Conservation (phyloP, 73 alveolate genomes). For the Strombidium stylifer region DNA sequence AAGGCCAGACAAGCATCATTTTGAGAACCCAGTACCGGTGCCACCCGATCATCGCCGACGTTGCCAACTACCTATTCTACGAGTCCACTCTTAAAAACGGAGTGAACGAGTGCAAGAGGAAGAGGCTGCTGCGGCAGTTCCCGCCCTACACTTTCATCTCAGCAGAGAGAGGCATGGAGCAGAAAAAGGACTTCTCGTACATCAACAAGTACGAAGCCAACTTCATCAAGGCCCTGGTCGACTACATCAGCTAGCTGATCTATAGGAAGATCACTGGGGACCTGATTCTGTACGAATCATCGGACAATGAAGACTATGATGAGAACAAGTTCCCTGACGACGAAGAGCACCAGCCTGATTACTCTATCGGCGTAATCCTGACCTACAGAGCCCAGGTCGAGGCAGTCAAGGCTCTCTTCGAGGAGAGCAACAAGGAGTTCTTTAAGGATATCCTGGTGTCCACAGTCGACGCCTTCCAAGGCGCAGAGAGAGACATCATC, state of each 20-base stretch:
- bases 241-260: conserved; percentile 25
- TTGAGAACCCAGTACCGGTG: conserved; percentile 61
- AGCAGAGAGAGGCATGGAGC: conserved; percentile 55
- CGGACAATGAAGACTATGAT: conserved; percentile 22
- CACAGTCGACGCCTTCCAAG: conserved; percentile 72
- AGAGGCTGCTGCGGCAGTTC: conserved; percentile 34
- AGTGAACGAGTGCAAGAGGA: conserved; percentile 32
- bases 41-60: conserved; percentile 62
- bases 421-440: conserved; percentile 14
- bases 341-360: conserved; percentile 16
- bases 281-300: conserved; percentile 11
- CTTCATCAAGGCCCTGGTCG: conserved; percentile 47
- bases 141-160: conserved; percentile 58
- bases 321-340: conserved; percentile 4
- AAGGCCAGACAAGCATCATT: conserved; percentile 21
- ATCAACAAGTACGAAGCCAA: conserved; percentile 57
- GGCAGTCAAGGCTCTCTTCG: conserved; percentile 24
- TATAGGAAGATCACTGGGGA: conserved; percentile 23
- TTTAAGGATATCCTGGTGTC: conserved; percentile 39
- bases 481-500: conserved; percentile 67
- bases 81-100: conserved; percentile 54
- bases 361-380: conserved; percentile 59
- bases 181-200: conserved; percentile 35
- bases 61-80: conserved; percentile 54
- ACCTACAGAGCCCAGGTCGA: conserved; percentile 62